Evolutionary conservation across 2,329 filamentous ascomycete species (phyloP), one percentile per base, ranked within the genome.

Genomic region (Botrytis aclada): DNA sequence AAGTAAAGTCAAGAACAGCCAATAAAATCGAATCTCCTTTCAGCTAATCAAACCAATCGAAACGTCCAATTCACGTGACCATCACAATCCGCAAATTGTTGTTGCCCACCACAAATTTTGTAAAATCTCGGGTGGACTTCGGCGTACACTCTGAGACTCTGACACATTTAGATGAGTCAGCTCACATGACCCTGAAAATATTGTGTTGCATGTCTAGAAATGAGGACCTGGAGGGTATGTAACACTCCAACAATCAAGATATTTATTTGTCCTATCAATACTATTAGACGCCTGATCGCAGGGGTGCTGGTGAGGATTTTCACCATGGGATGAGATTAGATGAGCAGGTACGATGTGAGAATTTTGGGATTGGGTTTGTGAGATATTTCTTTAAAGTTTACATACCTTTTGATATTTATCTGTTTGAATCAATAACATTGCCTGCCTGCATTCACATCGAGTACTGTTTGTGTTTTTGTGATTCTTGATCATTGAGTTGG

Each of bases 291-390:
- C 12, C 5, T 16, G 3, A 37, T 39, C 20, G 58, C 56, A 18
- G 56, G 56, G 56, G 34, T 20, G 10, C 18, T 10, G 7, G 10
- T 45, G 41, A 34, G 62, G 61, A 43, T 45, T 64, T 45, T 34
- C 62, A 64, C 3, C 43, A 37, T 47, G 20, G 22, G 63, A 47
- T 34, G 41, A 65, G 41, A 65, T 65, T 65, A 34, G 63, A n/a
- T 65, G 63, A 66, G 43, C 32, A 66, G 22, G 22, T 66, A 29
- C 43, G 32, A 51, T n/a, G 43, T 65, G 32, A 63, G 61, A 63
- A 43, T 43, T 43, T 32, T 63, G 39, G 25, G 37, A 22, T 63
- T n/a, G 14, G 25, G 5, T 43, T 43, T 43, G 47, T 51, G 1
- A n/a, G 47, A 54, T 54, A 29, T 9, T n/a, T n/a, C n/a, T n/a